Conservation (phyloP, 768 basidiomycete species). For the Lactarius evosmus region DNA sequence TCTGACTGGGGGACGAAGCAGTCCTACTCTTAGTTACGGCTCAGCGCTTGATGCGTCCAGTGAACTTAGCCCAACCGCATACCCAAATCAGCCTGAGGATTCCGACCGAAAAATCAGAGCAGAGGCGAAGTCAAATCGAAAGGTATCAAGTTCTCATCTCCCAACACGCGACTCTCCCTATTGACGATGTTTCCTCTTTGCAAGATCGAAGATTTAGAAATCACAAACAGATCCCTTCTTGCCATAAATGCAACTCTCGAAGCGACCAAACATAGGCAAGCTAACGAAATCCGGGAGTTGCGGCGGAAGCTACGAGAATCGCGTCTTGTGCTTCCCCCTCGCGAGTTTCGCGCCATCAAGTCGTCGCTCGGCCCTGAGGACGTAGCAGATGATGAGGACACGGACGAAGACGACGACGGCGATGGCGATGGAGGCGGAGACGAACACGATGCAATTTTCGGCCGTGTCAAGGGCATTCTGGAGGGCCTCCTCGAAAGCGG, state of each 20-base stretch:
- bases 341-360: conserved; percentile 53
- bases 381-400: conserved; percentile 39
- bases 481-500: conserved; percentile 60
- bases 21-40: background rate
- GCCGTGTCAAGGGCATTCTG: conserved; percentile 59
- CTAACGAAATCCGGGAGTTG: conserved; percentile 81
- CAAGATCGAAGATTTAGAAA: conserved; percentile 90
- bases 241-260: conserved; percentile 83
- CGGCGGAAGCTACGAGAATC: conserved; percentile 80
- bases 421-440: conserved; percentile 39
- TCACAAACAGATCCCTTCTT: conserved; percentile 82
- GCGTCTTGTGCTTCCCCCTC: conserved; percentile 71
- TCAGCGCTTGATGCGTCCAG: conserved; percentile 8
- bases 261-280: conserved; percentile 72
- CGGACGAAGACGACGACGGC: conserved; percentile 35
- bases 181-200: background rate
- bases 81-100: conserved; percentile 26
- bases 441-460: conserved; percentile 54
- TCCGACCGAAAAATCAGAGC: conserved; percentile 57
- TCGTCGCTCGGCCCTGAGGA: conserved; percentile 47
- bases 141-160: conserved; percentile 46
- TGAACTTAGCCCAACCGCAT: conserved; percentile 3
- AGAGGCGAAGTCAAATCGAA: conserved; percentile 81
- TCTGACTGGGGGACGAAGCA: background rate
- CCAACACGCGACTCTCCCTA: conserved; percentile 3